Percentiles rank a stretch among this genome's conserved stretches.
phyloP scores from a whole-genome alignment of 225 moss, liverwort and hornwort genomes.

The Marchantia paleacea region DNA sequence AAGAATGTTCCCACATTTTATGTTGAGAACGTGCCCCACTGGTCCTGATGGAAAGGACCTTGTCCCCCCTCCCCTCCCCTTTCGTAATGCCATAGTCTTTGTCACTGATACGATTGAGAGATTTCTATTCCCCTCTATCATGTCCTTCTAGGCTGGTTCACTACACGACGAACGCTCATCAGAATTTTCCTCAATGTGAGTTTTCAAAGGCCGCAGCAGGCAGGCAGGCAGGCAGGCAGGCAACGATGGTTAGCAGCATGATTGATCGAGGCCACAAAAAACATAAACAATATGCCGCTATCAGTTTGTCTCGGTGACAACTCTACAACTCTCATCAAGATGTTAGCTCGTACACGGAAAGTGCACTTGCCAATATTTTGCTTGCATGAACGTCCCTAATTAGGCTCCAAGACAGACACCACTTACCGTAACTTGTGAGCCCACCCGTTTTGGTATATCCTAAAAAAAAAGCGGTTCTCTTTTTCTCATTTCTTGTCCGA shows the following conservation, averaged over 20 bases:
- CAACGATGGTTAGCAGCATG: neutral
- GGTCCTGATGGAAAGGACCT: neutral
- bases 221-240: neutral
- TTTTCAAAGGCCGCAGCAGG: neutral
- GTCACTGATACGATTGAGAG: neutral
- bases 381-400: neutral
- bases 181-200: conserved; percentile 1
- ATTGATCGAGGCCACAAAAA: neutral
- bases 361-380: neutral
- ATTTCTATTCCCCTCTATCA: neutral
- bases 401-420: neutral
- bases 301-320: neutral
- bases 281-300: neutral
- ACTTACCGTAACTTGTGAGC: neutral
- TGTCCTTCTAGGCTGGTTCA: neutral
- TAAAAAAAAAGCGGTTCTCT: neutral
- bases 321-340: neutral
- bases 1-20: neutral
- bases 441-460: neutral
- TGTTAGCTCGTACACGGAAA: neutral
- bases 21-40: conserved; percentile 1
- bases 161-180: neutral
- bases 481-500: neutral
- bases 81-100: neutral
- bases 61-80: neutral